Evolutionary conservation across 345 rosid species (phyloP).

Genomic region (Ceriops decandra): DNA sequence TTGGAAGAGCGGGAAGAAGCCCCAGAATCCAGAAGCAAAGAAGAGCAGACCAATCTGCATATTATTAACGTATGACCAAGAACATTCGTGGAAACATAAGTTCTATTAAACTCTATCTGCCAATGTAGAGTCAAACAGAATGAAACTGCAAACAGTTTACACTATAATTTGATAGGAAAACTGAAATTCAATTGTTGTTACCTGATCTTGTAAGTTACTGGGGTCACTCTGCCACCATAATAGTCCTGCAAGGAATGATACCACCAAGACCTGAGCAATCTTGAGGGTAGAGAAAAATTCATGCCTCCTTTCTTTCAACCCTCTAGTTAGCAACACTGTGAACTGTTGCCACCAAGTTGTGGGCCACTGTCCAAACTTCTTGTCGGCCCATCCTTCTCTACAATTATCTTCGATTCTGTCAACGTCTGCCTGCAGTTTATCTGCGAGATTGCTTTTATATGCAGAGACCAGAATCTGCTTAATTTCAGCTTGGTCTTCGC

Average conservation of each 20-base stretch:
- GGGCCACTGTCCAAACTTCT: conserved; percentile 30
- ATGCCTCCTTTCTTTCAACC: conserved; percentile 48
- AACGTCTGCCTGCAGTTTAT: conserved; percentile 33
- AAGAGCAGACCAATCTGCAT: conserved; percentile 70
- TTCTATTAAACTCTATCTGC: too few species aligned
- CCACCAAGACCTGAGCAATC: conserved; percentile 33
- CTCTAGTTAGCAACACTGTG: conserved; percentile 36
- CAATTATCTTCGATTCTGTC: conserved; percentile 13
- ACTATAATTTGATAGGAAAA: background rate
- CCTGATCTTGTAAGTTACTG: conserved; percentile 64
- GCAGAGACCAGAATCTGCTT: conserved; percentile 35
- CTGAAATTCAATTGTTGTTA: conserved; percentile 1
- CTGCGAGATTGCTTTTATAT: conserved; percentile 36
- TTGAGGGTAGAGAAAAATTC: conserved; percentile 38
- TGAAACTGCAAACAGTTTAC: too few species aligned
- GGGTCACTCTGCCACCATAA: conserved; percentile 49
- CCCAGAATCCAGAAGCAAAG: conserved; percentile 66
- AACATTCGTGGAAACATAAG: background rate
- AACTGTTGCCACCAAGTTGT: conserved; percentile 66
- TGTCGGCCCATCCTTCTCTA: conserved; percentile 18
- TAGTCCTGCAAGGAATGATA: conserved; percentile 35
- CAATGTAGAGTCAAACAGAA: too few species aligned
- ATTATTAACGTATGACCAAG: background rate
- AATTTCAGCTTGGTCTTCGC: conserved; percentile 26
- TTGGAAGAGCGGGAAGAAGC: conserved; percentile 62